Base-by-base conservation (phyloP, 805 yeast species). In the Isabelozyma rhagii region DNA sequence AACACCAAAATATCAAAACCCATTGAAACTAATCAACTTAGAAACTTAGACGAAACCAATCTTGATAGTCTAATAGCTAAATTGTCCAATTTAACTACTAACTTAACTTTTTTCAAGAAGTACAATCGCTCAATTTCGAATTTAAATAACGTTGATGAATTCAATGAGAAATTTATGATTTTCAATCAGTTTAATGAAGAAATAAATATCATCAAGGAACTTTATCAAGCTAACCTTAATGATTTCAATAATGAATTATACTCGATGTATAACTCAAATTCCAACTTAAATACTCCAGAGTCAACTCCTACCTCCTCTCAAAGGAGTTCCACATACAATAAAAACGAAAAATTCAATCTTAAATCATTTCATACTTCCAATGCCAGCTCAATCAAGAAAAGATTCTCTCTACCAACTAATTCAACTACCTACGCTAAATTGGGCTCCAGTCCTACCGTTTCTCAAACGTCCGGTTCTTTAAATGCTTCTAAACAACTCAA, bases 161-260 rank as follows among this genome's bases (percentile, higher is more conserved):
- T 62, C 21, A 62, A 65, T 46, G 77, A 73, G 48, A 71, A 72
- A 49, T 40, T 72, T 10, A 48, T 63, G 50, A 74, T 73, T 2
- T 72, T 71, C 49, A 56, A 56, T 18, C 72, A 68, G 56, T 72
- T 74, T 44, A 57, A 57, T 27, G 63, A 62, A 8, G 78, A 74
- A 31, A 41, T 74, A 3, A 52, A 51, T 28, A 38, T 51, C 15
- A 60, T 70, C 13, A 62, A 61, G 44, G 67, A 64, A n/a, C 46
- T 72, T 8, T 68, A 71, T 50, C 63, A 62, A 29, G 50, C 60
- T n/a, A 63, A 61, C 44, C 43, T 66, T 39, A 55, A 56, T 14
- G 75, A 69, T 25, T 56, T 69, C 39, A 57, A 49, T 50, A 53
- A 52, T 43, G 64, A 60, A 25, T 34, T 56, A 3, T 48, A 50